phyloP scores from a whole-genome alignment of 148 eudicot genomes.

The Euryodendron excelsum region DNA sequence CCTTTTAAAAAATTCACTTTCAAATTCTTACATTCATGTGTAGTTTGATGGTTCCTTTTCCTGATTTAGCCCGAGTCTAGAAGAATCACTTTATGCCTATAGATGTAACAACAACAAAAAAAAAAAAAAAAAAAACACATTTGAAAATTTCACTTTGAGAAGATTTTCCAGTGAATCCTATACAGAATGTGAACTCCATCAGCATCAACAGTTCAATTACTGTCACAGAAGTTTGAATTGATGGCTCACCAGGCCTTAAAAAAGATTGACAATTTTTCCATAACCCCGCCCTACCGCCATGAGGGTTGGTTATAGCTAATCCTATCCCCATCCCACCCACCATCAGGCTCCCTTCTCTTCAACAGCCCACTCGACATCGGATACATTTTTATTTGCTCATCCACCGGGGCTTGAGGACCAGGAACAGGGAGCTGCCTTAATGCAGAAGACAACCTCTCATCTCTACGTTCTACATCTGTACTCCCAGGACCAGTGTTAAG shows the following conservation, averaged over 20 bases:
- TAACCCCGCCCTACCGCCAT: constrained; percentile 49
- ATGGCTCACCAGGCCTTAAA: constrained; percentile 26
- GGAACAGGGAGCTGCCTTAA: constrained; percentile 47
- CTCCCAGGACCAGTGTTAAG: constrained; percentile 74
- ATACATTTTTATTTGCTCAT: constrained; percentile 63
- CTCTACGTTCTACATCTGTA: constrained; percentile 53
- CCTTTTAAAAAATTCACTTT: background rate
- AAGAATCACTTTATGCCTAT: constrained; percentile 7
- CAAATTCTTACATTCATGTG: constrained; percentile 1
- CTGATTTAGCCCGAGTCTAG: background rate
- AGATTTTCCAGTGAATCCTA: background rate
- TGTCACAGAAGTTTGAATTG: background rate
- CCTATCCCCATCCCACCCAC: constrained; percentile 68
- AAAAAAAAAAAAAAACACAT: background rate
- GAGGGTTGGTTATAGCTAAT: constrained; percentile 57
- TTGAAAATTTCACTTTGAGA: background rate
- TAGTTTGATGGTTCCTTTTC: background rate
- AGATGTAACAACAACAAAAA: no score
- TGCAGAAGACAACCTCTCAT: constrained; percentile 43
- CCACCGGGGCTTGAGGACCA: constrained; percentile 46
- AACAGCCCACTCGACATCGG: constrained; percentile 50
- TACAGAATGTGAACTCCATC: background rate
- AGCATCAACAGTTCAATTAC: constrained; percentile 3
- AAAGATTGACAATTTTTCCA: background rate
- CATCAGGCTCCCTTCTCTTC: constrained; percentile 86